Conservation (phyloP, 371 early-diverging fungal genomes). For the Lichtheimia ornata region DNA sequence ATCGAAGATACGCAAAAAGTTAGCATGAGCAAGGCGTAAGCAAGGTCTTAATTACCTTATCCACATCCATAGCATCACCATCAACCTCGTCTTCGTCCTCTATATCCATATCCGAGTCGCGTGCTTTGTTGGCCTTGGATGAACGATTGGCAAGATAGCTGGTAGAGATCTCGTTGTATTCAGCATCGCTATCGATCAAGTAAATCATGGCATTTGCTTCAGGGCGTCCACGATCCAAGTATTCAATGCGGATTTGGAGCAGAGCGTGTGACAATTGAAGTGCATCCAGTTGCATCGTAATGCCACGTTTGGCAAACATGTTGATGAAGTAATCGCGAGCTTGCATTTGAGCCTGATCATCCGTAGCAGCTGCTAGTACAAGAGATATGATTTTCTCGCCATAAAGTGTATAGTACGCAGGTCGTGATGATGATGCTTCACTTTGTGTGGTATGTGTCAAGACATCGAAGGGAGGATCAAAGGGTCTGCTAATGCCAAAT, state of each 20-base stretch:
- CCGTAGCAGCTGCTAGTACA: not conserved
- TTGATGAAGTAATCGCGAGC: not conserved
- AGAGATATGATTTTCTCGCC: not conserved
- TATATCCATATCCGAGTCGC: not conserved
- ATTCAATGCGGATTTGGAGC: slow-evolving; percentile 48
- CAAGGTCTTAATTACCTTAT: not conserved
- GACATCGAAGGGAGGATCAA: slow-evolving; percentile 56
- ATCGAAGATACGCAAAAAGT: not conserved
- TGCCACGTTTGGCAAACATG: slow-evolving; percentile 10
- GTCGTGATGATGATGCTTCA: slow-evolving; percentile 4
- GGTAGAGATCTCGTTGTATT: slow-evolving; percentile 19
- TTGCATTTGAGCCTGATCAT: slow-evolving; percentile 5
- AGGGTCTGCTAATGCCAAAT: slow-evolving; percentile 62
- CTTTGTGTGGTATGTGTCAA: not conserved
- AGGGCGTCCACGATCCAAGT: slow-evolving; percentile 55
- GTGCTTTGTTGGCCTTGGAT: not conserved
- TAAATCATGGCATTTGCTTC: slow-evolving; percentile 55
- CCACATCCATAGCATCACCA: not conserved
- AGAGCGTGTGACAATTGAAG: slow-evolving; percentile 28
- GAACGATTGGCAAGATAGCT: not conserved
- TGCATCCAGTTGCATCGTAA: not conserved
- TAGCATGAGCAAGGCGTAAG: not conserved
- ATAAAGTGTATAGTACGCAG: slow-evolving; percentile 9
- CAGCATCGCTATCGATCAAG: slow-evolving; percentile 25
- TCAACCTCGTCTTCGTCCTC: slow-evolving; percentile 1